Evolutionary conservation across 441 rosid species (phyloP).

Genomic region (Adansonia madagascariensis): DNA sequence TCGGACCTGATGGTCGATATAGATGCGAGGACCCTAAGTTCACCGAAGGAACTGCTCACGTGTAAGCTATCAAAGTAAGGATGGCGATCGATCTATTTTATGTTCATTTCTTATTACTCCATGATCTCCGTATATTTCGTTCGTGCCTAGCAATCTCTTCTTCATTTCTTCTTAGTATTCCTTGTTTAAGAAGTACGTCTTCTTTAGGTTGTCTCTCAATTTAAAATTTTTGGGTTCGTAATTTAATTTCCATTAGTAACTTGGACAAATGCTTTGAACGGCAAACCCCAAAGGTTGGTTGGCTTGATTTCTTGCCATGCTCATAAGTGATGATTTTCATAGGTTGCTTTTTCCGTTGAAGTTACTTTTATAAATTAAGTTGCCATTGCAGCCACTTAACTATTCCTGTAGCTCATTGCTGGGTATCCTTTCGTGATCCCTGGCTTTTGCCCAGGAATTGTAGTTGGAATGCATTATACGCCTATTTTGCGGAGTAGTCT

Average conservation of each 20-base stretch:
- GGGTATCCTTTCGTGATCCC: no score
- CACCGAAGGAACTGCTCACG: conserved; percentile 91
- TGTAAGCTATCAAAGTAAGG: conserved; percentile 40
- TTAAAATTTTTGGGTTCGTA: background rate
- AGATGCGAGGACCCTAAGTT: conserved; percentile 98
- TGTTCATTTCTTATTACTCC: conserved; percentile 17
- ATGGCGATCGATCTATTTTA: conserved; percentile 10
- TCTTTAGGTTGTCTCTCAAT: conserved; percentile 29
- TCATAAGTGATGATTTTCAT: background rate
- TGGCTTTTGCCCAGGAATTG: no score
- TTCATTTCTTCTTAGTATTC: conserved; percentile 11
- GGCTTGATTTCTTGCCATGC: background rate
- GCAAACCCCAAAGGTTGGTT: conserved; percentile 13
- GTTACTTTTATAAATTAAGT: background rate
- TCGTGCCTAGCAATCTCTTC: conserved; percentile 25
- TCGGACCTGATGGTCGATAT: conserved; percentile 89
- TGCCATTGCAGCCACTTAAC: background rate
- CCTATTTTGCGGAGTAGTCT: background rate
- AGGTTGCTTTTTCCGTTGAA: background rate
- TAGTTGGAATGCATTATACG: no score
- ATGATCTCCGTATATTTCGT: conserved; percentile 23
- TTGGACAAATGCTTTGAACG: background rate
- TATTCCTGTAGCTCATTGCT: background rate
- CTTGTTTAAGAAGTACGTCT: conserved; percentile 26
- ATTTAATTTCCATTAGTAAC: conserved; percentile 6